These are phyloP conservation scores for Cutaneotrichosporon cutaneum DNA, from an alignment of 1,284 basidiomycete genomes.

Conservation along the genomic window DNA sequence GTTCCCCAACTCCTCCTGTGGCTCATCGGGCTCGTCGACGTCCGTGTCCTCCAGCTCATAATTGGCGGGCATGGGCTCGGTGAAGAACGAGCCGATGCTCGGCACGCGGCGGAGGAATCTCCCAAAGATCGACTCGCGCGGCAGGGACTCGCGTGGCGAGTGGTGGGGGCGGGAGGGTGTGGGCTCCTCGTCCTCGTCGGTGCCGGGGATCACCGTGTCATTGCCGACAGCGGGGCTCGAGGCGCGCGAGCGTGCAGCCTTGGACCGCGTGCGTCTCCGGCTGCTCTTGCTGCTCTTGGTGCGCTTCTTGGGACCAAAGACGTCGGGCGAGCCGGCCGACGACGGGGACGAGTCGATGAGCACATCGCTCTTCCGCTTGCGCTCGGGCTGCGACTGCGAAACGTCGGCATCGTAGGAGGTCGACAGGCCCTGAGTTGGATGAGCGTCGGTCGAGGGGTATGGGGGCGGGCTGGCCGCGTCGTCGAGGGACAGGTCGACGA, in stretches of 20 bases:
- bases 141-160: background rate
- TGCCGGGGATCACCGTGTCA: slow-evolving; percentile 18
- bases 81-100: slow-evolving; percentile 14
- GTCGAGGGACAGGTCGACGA: slow-evolving; percentile 2
- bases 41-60: background rate
- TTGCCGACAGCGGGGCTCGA: background rate
- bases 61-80: background rate
- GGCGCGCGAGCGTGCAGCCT: background rate
- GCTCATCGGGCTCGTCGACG: background rate
- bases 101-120: slow-evolving; percentile 31
- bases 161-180: background rate
- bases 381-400: slow-evolving; percentile 7
- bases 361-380: slow-evolving; percentile 12
- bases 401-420: slow-evolving; percentile 24
- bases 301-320: slow-evolving; percentile 34
- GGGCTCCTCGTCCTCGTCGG: slow-evolving; percentile 24
- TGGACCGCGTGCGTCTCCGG: background rate
- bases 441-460: background rate
- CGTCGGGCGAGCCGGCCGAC: slow-evolving; percentile 24
- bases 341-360: slow-evolving; percentile 14
- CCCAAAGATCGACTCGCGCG: slow-evolving; percentile 24
- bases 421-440: too few species aligned
- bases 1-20: background rate
- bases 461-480: background rate
- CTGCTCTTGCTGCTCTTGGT: background rate